A percentile compares a stretch with the other conserved stretches of the same genome.
phyloP scores from a whole-genome alignment of 2,329 filamentous ascomycete species.

The Verticillium alfalfae region DNA sequence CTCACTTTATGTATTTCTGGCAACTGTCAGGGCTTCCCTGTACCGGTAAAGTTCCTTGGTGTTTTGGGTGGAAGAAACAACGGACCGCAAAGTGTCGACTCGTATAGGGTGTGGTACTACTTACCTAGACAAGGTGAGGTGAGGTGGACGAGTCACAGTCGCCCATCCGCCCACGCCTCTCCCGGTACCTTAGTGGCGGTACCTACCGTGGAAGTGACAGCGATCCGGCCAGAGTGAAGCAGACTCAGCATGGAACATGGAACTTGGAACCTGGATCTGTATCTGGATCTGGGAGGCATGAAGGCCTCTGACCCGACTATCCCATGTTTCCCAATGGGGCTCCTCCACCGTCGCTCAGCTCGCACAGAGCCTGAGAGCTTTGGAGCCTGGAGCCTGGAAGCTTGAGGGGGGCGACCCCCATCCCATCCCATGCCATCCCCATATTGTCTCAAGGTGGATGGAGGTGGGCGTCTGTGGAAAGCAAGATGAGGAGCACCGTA shows the following conservation, averaged over 20 bases:
- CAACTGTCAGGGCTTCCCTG: background rate
- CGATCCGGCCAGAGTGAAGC: background rate
- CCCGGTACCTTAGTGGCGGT: background rate
- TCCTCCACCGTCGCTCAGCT: background rate
- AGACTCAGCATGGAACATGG: background rate
- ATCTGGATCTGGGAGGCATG: background rate
- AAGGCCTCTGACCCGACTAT: background rate
- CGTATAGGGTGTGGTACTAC: too few species aligned
- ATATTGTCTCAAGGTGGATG: background rate
- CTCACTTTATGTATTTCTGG: background rate
- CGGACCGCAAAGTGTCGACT: background rate
- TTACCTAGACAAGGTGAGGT: too few species aligned
- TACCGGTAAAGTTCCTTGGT: background rate
- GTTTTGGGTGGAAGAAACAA: background rate
- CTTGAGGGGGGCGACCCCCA: background rate
- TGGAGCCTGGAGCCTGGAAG: background rate
- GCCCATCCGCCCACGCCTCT: background rate
- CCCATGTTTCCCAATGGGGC: background rate
- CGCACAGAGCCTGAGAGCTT: background rate
- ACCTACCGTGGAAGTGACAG: background rate
- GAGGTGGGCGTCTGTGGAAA: background rate
- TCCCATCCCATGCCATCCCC: conserved; percentile 1
- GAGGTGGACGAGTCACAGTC: background rate
- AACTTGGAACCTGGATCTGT: background rate
- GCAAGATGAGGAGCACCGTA: background rate